Base-by-base conservation (phyloP, 129 eudicot species). In the Flaveria linearis region DNA sequence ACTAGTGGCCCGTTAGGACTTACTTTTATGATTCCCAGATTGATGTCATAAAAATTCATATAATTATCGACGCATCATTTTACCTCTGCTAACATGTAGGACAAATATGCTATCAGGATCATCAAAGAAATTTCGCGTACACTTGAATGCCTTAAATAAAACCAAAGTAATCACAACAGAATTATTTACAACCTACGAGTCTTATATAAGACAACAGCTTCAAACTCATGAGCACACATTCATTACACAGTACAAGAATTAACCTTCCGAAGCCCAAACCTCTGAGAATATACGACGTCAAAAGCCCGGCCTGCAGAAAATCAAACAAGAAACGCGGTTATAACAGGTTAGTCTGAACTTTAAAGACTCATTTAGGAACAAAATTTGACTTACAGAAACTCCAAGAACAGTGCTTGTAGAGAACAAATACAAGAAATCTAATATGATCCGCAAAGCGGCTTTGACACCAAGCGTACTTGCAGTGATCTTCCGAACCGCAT, bases 31-130 rank as follows among this genome's bases (percentile, higher is more conserved):
- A 12, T 60, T 11, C 39, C 12, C 17, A 23, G 45, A 23, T 30
- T 30, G 20, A 28, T 28, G 45, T 63, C 5, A 1, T 14, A 62
- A 62, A 62, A 33, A 62, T 26, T 13, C 68, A 28, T 62, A 28
- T 14, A 14, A 14, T 60, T 25, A 25, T 60, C 8, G 11, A 28
- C 7, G 69, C 18, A 53, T 56, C 69, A n/a, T 79, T 4, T 28
- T 94, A 88, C 99, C 99, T 94, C 99, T 25, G 99, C 99, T 80
- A 89, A 64, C 83, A 84, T 94, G 90, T 94, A 94, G 71, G 99
- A 94, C 42, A 94, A 88, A 84, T 94, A 94, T 17, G 99, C 96
- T 82, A 91, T 80, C 20, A 94, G 69, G 66, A 87, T 83, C 97
- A 94, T 94, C 68, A 94, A 79, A 45, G 99, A 80, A 52, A 94